Percentiles rank a stretch among this genome's conserved stretches.
Evolutionary conservation across 2,329 filamentous ascomycete genomes (phyloP).

Genomic region (Alternaria ethzedia): DNA sequence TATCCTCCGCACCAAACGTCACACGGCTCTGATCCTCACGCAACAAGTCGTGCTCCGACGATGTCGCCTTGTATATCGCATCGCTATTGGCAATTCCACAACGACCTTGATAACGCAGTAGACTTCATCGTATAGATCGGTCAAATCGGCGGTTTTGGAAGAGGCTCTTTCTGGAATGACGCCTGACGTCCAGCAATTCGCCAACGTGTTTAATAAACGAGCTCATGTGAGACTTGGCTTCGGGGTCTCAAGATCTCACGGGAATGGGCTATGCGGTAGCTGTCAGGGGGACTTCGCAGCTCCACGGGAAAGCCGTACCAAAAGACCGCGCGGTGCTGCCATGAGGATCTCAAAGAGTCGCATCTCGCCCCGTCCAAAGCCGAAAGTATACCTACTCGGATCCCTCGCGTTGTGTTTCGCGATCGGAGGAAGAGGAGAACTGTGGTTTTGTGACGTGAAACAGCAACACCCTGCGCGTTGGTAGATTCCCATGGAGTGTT

Average conservation of each 20-base stretch:
- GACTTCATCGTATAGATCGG: not conserved
- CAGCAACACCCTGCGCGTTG: not conserved
- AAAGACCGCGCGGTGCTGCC: not conserved
- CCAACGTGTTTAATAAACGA: not conserved
- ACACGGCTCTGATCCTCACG: not conserved
- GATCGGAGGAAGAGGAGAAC: not conserved
- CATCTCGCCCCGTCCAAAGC: not conserved
- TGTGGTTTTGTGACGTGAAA: not conserved
- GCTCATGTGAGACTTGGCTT: not conserved
- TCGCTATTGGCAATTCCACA: not conserved
- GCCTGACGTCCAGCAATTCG: not conserved
- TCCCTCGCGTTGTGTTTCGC: not conserved
- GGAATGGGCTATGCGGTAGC: not conserved
- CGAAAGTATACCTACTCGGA: not conserved
- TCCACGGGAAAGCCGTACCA: not conserved
- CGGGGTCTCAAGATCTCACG: not conserved
- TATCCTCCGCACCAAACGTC: not conserved
- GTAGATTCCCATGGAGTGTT: accelerated
- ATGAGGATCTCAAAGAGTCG: not conserved
- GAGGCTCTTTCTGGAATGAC: not conserved
- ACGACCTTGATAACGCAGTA: not conserved
- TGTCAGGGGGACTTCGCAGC: not conserved
- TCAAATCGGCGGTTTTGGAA: not conserved
- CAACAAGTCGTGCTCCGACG: not conserved
- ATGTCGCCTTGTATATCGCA: not conserved